Base-by-base conservation (phyloP, 108 stramenopile genomes). In the Nannochloropsis salina region DNA sequence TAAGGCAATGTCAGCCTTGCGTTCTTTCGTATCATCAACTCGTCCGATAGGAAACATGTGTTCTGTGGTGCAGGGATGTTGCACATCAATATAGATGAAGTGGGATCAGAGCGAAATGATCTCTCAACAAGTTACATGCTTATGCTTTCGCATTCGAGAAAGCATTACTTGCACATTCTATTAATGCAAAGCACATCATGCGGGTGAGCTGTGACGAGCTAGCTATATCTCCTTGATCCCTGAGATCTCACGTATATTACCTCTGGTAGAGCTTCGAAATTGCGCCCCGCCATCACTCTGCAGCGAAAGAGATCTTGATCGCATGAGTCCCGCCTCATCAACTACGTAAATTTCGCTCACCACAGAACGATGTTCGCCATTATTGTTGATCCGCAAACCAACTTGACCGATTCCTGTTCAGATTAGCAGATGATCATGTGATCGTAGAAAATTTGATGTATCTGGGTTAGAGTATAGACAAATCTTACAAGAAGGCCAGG, bases 331-430 rank as follows among this genome's bases (percentile, higher is more conserved):
- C n/a, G 61, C 61, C 61, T 74, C 61, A n/a, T 74, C 61, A 74
- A 74, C 61, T n/a, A 74, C 61, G 8, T 74, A 74, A 74, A 74
- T 74, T n/a, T 74, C 61, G 8, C 61, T 74, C 61, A 74, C 61
- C 61, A 74, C 61, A 3, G 61, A 74, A n/a, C 61, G 61, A 15
- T 74, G 15, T 74, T 8, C 61, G 20, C 61, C 61, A 4, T 8
- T 74, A n/a, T 74, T 74, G 61, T 74, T 74, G 3, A 74, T 15
- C 61, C 61, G 61, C 6, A 74, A 2, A n/a, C 61, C 61, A n/a
- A 74, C 6, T 74, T 74, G 61, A 8, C 61, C 61, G 61, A 74
- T 74, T 15, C 61, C 61, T 74, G 2, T 74, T n/a, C 31, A 31
- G 31, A 31, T 31, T 31, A 31, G 31, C 31, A 31, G 31, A 31